Percentiles rank a stretch among this genome's conserved stretches.
phyloP scores from a whole-genome alignment of 805 yeast genomes.

The Yarrowia phangngaensis region DNA sequence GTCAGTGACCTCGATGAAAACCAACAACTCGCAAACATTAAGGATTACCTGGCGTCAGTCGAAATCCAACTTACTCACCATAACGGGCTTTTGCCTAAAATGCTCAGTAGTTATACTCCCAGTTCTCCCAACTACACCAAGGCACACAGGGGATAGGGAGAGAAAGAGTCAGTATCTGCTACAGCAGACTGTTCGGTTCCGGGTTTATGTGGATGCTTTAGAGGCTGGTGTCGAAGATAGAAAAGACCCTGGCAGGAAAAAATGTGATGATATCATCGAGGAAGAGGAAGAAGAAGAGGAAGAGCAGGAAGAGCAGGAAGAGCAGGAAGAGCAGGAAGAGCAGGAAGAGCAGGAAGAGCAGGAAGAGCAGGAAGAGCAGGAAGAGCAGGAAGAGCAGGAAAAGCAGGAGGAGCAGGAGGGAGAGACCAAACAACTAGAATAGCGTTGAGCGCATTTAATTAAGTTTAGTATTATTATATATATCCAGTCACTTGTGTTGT shows the following conservation, averaged over 20 bases:
- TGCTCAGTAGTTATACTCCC: slow-evolving; percentile 41
- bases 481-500: no score
- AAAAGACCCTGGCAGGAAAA: slow-evolving; percentile 9
- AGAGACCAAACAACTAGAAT: no score
- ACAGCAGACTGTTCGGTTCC: slow-evolving; percentile 36
- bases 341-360: no score
- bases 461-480: no score
- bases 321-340: no score
- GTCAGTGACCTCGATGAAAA: slow-evolving; percentile 35
- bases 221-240: slow-evolving; percentile 30
- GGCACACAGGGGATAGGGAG: slow-evolving; percentile 40
- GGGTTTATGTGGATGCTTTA: slow-evolving; percentile 34
- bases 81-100: slow-evolving; percentile 41
- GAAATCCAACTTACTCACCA: slow-evolving; percentile 46
- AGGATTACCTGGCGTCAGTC: slow-evolving; percentile 43
- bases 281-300: no score
- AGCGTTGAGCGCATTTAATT: no score
- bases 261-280: slow-evolving; percentile 7
- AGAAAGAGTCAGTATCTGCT: slow-evolving; percentile 36
- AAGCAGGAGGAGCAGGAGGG: no score
- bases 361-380: no score
- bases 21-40: slow-evolving; percentile 44
- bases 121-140: slow-evolving; percentile 32
- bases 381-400: no score
- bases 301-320: no score